Conservation (phyloP, 176 grass and related monocot genomes). For the Tillandsia leiboldiana region DNA sequence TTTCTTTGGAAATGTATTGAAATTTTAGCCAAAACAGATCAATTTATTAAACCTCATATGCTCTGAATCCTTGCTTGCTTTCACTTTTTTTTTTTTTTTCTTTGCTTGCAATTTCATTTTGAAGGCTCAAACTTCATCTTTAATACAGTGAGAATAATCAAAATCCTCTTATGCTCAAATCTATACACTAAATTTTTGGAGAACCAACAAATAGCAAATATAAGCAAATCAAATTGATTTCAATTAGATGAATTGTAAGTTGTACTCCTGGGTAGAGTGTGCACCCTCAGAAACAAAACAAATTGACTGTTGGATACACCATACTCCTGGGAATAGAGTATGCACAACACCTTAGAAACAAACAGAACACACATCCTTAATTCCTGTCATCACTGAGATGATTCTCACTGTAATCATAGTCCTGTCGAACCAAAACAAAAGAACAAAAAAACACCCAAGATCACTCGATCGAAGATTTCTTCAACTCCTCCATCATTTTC, state of each 20-base stretch:
- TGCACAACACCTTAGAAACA: neutral
- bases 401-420: neutral
- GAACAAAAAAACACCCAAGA: neutral
- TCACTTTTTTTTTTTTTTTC: too few relatives aligned
- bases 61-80: too few relatives aligned
- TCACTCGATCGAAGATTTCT: neutral
- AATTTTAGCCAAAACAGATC: neutral
- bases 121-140: too few relatives aligned
- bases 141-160: too few relatives aligned
- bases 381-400: neutral
- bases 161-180: too few relatives aligned
- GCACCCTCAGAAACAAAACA: neutral
- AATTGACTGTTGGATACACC: neutral
- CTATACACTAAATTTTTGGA: too few relatives aligned
- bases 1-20: neutral
- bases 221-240: too few relatives aligned
- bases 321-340: constrained; percentile 4
- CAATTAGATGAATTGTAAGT: too few relatives aligned
- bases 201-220: too few relatives aligned
- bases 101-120: too few relatives aligned
- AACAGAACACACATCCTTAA: neutral
- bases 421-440: neutral
- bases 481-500: neutral
- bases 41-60: neutral
- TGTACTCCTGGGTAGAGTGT: too few relatives aligned